Base-by-base conservation (phyloP, 2,329 filamentous ascomycete species). In the Monosporascus sp. region DNA sequence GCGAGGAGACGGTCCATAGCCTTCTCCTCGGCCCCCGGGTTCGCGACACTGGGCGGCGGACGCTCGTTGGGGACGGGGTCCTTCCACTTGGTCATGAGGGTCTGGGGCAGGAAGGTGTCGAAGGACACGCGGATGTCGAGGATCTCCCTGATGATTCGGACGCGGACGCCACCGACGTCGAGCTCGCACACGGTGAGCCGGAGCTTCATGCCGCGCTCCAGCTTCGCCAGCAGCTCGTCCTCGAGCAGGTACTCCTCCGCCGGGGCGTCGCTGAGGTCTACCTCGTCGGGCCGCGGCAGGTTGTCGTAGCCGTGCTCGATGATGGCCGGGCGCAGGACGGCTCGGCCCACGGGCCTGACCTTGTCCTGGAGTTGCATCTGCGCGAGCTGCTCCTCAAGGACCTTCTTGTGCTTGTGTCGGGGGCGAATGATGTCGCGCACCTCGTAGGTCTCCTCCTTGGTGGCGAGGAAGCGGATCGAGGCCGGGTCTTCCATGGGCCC, bases 1-100 rank as follows among this genome's bases (percentile, higher is more conserved):
- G 31, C 9, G 9, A 35, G 31, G 31, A 35, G 11, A 14, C 11
- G 31, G 48, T n/a, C 18, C 48, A 28, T 15, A 24, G n/a, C 18
- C 31, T 55, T 43, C 35, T 72, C 67, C 37, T 69, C 68, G 14
- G 60, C 63, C 15, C 66, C 65, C 2, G 61, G 67, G 49, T 77
- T 61, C 11, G 73, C 61, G 2, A 76, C 68, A 1, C 76, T 80
- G 3, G 73, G 76, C 2, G 74, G 71, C 3, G 75, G 74, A 1
- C 78, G 74, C 15, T 76, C 69, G 28, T 73, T 73, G 1, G 60
- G 61, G 3, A 65, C 64, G 0, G 86, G 85, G 24, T 79, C 70
- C 66, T 84, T 88, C 78, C 81, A 91, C 18, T 76, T 68, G 22
- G 76, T 62, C 85, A 92, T 88, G 58, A 88, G 72, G 59, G 86